Evolutionary conservation across 2,329 filamentous ascomycete species (phyloP).

Genomic region (Fusarium continuum): DNA sequence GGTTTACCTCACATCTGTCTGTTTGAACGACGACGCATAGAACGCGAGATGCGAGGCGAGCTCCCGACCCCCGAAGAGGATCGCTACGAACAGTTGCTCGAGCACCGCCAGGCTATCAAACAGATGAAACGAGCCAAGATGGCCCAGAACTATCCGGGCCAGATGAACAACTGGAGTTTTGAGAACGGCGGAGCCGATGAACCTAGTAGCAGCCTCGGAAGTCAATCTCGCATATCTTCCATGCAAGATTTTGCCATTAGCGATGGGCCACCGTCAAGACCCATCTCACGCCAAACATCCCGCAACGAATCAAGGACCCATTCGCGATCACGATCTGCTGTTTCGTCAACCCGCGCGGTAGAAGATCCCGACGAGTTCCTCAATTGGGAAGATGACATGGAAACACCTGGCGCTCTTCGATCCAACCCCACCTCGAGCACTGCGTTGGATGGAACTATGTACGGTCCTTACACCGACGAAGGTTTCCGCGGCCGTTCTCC

Average conservation of each 20-base stretch:
- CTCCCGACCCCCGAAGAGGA: slow-evolving; percentile 68
- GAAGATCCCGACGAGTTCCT: slow-evolving; percentile 50
- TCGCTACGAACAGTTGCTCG: slow-evolving; percentile 66
- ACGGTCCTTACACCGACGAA: slow-evolving; percentile 73
- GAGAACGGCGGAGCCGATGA: slow-evolving; percentile 76
- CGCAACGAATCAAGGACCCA: slow-evolving; percentile 57
- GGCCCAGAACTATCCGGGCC: slow-evolving; percentile 59
- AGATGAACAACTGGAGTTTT: slow-evolving; percentile 81
- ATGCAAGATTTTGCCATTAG: slow-evolving; percentile 52
- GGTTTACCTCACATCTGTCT: slow-evolving; percentile 83
- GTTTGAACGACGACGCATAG: slow-evolving; percentile 82
- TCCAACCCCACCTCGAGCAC: slow-evolving; percentile 62
- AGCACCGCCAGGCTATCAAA: slow-evolving; percentile 66
- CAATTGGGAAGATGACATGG: slow-evolving; percentile 61
- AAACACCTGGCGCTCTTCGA: slow-evolving; percentile 62
- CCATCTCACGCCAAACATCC: slow-evolving; percentile 51
- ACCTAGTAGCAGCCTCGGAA: slow-evolving; percentile 52
- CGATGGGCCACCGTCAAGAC: slow-evolving; percentile 50
- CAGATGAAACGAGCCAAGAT: slow-evolving; percentile 66
- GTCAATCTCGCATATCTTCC: slow-evolving; percentile 55
- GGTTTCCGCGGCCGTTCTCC: slow-evolving; percentile 73
- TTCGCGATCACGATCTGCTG: slow-evolving; percentile 58
- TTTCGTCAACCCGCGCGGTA: slow-evolving; percentile 49
- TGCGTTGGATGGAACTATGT: slow-evolving; percentile 81
- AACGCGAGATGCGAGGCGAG: slow-evolving; percentile 73